Conservation (phyloP, 306 rosid species). For the Prunus mongolica region DNA sequence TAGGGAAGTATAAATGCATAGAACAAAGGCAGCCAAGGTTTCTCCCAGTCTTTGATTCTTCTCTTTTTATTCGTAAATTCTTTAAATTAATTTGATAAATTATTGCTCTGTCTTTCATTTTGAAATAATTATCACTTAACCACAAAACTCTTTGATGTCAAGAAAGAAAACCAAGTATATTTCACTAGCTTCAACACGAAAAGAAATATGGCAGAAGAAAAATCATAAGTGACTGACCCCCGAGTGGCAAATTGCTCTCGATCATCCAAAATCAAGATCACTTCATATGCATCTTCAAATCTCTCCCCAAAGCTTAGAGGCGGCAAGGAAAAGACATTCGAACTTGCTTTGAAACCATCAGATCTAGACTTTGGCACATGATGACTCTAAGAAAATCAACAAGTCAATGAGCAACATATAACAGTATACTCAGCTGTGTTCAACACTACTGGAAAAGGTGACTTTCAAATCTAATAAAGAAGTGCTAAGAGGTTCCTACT, state of each 20-base stretch:
- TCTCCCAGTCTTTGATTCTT: too few relatives aligned
- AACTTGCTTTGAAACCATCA: conserved; percentile 36
- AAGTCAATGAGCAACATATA: conserved; percentile 10
- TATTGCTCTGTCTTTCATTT: neutral
- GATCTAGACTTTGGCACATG: conserved; percentile 33
- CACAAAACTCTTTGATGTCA: neutral
- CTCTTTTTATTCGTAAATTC: too few relatives aligned
- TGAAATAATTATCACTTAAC: neutral
- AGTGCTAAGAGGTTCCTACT: too few relatives aligned
- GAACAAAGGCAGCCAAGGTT: too few relatives aligned
- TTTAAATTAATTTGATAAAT: neutral
- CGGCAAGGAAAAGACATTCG: conserved; percentile 56
- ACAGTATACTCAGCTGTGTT: neutral
- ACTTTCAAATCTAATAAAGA: neutral
- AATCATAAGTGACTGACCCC: conserved; percentile 54
- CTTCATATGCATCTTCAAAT: conserved; percentile 82
- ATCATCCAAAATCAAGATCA: conserved; percentile 76
- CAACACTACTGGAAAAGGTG: conserved; percentile 6
- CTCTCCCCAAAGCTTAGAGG: conserved; percentile 82
- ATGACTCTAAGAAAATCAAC: conserved; percentile 35
- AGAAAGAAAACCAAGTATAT: neutral
- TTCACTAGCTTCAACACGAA: neutral
- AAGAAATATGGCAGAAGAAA: neutral
- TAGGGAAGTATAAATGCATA: too few relatives aligned
- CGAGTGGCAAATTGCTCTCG: conserved; percentile 89